Conservation (phyloP, 768 basidiomycete genomes). For the Russula brevipes region DNA sequence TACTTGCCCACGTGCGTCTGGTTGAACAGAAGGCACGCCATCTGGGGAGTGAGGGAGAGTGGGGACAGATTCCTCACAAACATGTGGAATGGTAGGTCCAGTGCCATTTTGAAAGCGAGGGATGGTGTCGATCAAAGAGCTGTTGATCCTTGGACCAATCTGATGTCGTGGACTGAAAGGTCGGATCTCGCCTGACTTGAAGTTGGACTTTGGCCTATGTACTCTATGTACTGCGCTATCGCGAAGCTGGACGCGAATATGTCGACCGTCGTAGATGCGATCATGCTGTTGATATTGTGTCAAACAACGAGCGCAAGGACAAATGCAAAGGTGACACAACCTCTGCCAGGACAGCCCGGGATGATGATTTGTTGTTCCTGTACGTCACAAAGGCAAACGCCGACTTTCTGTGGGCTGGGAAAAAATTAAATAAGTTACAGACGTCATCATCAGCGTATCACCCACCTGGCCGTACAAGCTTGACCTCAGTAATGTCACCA, state of each 20-base stretch:
- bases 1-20: neutral
- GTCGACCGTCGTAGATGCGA: conserved; percentile 59
- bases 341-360: conserved; percentile 61
- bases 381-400: conserved; percentile 80
- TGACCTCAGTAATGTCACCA: conserved; percentile 59
- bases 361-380: conserved; percentile 55
- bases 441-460: conserved; percentile 7
- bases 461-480: conserved; percentile 62
- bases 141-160: neutral
- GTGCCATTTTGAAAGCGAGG: conserved; percentile 1
- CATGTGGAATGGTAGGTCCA: neutral
- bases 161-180: conserved; percentile 20
- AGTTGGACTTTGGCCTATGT: conserved; percentile 29
- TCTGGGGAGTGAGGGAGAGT: neutral
- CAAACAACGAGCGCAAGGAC: neutral
- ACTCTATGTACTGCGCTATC: conserved; percentile 54
- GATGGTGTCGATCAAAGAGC: conserved; percentile 1
- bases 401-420: conserved; percentile 53
- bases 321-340: conserved; percentile 34
- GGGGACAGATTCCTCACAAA: neutral
- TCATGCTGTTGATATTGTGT: conserved; percentile 51
- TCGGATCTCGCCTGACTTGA: conserved; percentile 7
- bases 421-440: neutral
- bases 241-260: conserved; percentile 70
- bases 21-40: conserved; percentile 1